phyloP scores from a whole-genome alignment of 2,329 filamentous ascomycete species.

The Epichloe festucae region DNA sequence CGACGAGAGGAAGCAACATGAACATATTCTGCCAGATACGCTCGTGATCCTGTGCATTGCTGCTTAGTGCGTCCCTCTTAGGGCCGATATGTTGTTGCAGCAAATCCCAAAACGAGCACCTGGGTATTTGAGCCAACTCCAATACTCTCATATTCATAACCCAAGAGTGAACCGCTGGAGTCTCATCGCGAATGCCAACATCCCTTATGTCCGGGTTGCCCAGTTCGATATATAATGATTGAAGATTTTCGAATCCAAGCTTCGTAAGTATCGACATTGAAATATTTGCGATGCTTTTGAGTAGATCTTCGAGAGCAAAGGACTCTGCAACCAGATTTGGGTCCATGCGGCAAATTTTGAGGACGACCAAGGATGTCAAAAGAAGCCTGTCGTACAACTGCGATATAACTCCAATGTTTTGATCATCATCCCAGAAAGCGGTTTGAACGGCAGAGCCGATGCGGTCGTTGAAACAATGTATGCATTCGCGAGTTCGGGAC shows the following conservation, averaged over 20 bases:
- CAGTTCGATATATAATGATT: constrained; percentile 33
- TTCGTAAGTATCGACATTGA: constrained; percentile 27
- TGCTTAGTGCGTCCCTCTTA: constrained; percentile 20
- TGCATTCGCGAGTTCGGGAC: constrained; percentile 29
- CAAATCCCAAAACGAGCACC: constrained; percentile 48
- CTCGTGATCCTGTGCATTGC: constrained; percentile 39
- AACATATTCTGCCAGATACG: constrained; percentile 46
- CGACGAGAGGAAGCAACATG: constrained; percentile 44
- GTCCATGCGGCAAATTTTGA: constrained; percentile 30
- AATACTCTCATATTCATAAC: constrained; percentile 42
- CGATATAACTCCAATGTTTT: constrained; percentile 8
- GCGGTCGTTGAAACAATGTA: constrained; percentile 27
- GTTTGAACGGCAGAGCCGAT: constrained; percentile 9
- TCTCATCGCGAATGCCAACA: constrained; percentile 36
- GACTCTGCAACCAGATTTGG: constrained; percentile 19
- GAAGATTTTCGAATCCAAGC: constrained; percentile 30
- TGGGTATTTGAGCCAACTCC: constrained; percentile 34
- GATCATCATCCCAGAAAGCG: background rate
- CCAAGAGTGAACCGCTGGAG: constrained; percentile 40
- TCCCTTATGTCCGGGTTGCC: constrained; percentile 32
- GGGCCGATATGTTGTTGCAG: constrained; percentile 30
- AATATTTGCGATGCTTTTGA: constrained; percentile 29
- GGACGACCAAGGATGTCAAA: constrained; percentile 22
- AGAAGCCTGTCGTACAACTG: constrained; percentile 18
- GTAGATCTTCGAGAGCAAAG: constrained; percentile 34